Evolutionary conservation across 1,284 basidiomycete species (phyloP).

Genomic region (Malassezia japonica): DNA sequence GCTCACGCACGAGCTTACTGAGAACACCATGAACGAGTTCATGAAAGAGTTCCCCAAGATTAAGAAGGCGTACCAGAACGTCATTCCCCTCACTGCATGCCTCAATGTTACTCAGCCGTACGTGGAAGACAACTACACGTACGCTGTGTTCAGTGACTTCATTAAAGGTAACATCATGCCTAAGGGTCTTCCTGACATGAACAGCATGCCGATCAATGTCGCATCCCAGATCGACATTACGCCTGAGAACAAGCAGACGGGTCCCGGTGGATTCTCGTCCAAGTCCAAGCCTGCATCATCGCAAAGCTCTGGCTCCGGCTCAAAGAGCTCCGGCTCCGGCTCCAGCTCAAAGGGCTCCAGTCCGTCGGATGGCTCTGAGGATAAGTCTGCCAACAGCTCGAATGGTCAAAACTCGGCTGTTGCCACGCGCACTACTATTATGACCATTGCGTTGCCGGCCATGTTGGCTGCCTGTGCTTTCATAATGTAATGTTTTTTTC

Average conservation of each 20-base stretch:
- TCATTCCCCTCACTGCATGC: conserved; percentile 42
- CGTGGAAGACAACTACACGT: conserved; percentile 47
- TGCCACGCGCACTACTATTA: too few species aligned
- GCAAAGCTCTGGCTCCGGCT: too few species aligned
- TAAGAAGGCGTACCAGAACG: conserved; percentile 34
- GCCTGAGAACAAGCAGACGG: neutral
- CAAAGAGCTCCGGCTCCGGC: too few species aligned
- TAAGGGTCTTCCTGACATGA: conserved; percentile 22
- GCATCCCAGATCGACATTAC: conserved; percentile 4
- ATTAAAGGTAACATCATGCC: conserved; percentile 29
- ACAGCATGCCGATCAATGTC: conserved; percentile 13
- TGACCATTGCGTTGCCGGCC: too few species aligned
- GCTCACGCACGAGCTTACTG: conserved; percentile 43
- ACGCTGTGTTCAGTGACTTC: conserved; percentile 35
- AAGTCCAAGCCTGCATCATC: neutral
- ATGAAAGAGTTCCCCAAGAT: conserved; percentile 36
- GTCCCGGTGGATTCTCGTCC: conserved; percentile 1
- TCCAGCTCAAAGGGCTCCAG: too few species aligned
- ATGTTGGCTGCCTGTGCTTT: too few species aligned
- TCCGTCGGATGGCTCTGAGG: too few species aligned
- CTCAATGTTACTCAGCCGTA: conserved; percentile 49
- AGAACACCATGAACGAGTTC: conserved; percentile 35
- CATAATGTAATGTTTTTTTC: too few species aligned
- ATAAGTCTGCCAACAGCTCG: too few species aligned
- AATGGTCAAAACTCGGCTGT: too few species aligned